Conservation (phyloP, 169 alveolate species). For the Plasmodium sp. region DNA sequence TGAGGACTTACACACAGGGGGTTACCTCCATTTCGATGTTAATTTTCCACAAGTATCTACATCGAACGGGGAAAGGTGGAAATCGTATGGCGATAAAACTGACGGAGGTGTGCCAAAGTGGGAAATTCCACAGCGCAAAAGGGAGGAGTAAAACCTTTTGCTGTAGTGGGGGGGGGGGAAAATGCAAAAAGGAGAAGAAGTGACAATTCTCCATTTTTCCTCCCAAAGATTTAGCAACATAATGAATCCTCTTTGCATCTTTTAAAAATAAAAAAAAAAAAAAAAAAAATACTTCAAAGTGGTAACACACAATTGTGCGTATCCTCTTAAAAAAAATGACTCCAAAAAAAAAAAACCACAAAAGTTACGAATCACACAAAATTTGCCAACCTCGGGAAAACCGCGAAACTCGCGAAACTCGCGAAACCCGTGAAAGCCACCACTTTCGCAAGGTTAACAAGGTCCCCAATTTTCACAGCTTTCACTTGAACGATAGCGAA, state of each 20-base stretch:
- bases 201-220: background rate
- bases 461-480: background rate
- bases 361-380: background rate
- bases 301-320: background rate
- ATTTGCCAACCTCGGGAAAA: background rate
- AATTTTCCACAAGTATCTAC: background rate
- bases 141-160: background rate
- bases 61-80: background rate
- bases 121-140: background rate
- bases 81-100: background rate
- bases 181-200: background rate
- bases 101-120: background rate
- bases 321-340: background rate
- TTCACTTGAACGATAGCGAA: constrained; percentile 35
- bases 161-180: background rate
- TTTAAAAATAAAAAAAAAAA: background rate
- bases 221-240: background rate
- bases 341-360: background rate
- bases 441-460: background rate
- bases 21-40: background rate
- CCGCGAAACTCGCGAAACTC: background rate
- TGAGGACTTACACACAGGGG: background rate
- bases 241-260: background rate
- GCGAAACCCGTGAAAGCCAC: background rate
- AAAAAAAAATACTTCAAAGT: background rate